These are phyloP conservation scores for Magnaporthiopsis rhizophila DNA, from an alignment of 2,329 filamentous ascomycete species.

Conservation along the genomic window DNA sequence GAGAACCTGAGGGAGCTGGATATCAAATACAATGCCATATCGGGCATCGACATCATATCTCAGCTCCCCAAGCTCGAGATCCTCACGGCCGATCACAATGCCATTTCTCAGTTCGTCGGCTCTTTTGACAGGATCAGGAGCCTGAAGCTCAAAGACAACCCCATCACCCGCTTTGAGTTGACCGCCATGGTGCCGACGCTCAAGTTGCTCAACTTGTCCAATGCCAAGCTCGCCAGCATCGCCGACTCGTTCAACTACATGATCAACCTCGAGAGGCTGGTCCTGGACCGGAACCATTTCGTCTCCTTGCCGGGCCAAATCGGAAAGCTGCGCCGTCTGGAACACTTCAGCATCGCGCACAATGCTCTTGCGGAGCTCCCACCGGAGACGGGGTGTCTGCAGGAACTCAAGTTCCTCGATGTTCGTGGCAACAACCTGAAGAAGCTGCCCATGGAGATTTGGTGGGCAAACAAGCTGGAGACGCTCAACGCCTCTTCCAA, in stretches of 20 bases:
- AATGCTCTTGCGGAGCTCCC: slow-evolving; percentile 83
- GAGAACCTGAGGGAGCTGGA: slow-evolving; percentile 81
- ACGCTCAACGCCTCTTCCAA: slow-evolving; percentile 94
- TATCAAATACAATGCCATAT: slow-evolving; percentile 85
- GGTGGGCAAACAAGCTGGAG: slow-evolving; percentile 86
- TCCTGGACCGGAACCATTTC: slow-evolving; percentile 93
- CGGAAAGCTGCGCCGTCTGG: slow-evolving; percentile 71
- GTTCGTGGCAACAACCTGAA: slow-evolving; percentile 89
- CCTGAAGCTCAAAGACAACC: slow-evolving; percentile 88
- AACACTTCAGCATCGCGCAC: slow-evolving; percentile 89
- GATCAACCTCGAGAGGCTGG: slow-evolving; percentile 76
- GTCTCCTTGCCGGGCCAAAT: slow-evolving; percentile 81
- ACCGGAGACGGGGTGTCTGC: slow-evolving; percentile 77
- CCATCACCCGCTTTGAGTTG: slow-evolving; percentile 88
- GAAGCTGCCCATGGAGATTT: slow-evolving; percentile 84
- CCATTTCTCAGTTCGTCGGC: slow-evolving; percentile 81
- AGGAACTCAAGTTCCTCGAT: slow-evolving; percentile 77
- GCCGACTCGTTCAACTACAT: slow-evolving; percentile 85
- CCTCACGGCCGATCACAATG: slow-evolving; percentile 85
- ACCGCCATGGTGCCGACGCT: slow-evolving; percentile 68
- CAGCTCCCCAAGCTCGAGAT: slow-evolving; percentile 80
- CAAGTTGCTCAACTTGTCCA: slow-evolving; percentile 80
- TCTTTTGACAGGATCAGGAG: slow-evolving; percentile 79
- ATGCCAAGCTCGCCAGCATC: slow-evolving; percentile 82
- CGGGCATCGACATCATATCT: slow-evolving; percentile 80